These are phyloP conservation scores for Myxozyma monticola DNA, from an alignment of 805 yeast species.

Conservation along the genomic window DNA sequence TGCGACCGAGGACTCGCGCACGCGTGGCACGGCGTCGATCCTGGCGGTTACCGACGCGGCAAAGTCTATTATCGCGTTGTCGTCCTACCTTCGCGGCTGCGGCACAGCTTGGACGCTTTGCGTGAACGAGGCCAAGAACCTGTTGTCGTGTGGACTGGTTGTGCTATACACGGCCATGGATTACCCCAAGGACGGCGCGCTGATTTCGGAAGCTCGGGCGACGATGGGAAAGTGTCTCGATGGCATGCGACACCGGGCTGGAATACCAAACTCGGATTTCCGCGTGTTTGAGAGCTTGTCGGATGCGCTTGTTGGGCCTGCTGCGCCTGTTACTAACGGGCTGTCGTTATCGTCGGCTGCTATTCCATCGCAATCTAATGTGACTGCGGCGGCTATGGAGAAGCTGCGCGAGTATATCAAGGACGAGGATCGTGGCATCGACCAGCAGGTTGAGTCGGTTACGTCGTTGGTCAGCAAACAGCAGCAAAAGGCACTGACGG, in stretches of 20 bases:
- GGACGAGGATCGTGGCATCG: background rate
- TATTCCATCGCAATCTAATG: background rate
- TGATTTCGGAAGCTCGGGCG: constrained; percentile 66
- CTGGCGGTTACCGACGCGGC: constrained; percentile 40
- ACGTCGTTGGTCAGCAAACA: background rate
- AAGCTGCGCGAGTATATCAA: background rate
- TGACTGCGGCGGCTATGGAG: background rate
- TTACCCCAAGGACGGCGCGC: constrained; percentile 78
- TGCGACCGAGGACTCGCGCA: constrained; percentile 29
- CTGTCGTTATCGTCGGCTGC: background rate
- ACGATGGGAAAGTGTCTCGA: constrained; percentile 44
- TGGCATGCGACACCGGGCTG: constrained; percentile 15
- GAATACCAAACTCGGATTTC: constrained; percentile 16
- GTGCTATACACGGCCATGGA: constrained; percentile 64
- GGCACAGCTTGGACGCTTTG: constrained; percentile 36
- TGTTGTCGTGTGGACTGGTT: constrained; percentile 33
- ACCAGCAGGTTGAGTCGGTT: background rate
- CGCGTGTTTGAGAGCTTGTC: constrained; percentile 14
- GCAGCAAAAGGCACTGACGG: background rate
- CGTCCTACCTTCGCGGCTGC: constrained; percentile 34
- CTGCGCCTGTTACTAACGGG: background rate
- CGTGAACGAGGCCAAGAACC: constrained; percentile 33
- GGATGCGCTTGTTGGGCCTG: constrained; percentile 3
- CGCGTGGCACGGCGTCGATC: constrained; percentile 34
- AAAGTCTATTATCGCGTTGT: constrained; percentile 35